A percentile compares a stretch with the other conserved stretches of the same genome.
These are phyloP conservation scores for baker's yeast (Saccharomyces cerevisiae) DNA, from an alignment of 805 yeast species.

Conservation along the genomic window DNA sequence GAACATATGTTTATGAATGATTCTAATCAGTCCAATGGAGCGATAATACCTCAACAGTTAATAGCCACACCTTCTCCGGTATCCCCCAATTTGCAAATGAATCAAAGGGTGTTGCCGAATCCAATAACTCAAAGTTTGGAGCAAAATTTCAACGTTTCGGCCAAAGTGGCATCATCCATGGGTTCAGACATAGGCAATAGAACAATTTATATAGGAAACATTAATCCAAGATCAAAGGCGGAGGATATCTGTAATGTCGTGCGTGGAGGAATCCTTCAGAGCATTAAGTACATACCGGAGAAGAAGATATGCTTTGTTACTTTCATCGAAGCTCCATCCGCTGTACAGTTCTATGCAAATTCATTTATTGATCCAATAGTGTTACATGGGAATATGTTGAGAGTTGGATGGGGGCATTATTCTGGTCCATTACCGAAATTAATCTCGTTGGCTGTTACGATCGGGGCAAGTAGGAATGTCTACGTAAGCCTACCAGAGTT, in stretches of 20 bases:
- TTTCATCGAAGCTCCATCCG: slow-evolving; percentile 55
- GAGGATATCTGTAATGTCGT: slow-evolving; percentile 72
- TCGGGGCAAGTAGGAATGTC: slow-evolving; percentile 71
- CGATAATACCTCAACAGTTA: not conserved
- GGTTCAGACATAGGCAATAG: slow-evolving; percentile 43
- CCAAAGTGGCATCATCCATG: slow-evolving; percentile 26
- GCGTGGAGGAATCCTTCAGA: slow-evolving; percentile 68
- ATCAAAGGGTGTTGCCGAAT: not conserved
- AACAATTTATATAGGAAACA: slow-evolving; percentile 60
- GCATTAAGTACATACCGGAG: slow-evolving; percentile 42
- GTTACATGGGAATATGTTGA: slow-evolving; percentile 53
- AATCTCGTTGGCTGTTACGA: slow-evolving; percentile 54
- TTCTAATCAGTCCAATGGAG: not conserved
- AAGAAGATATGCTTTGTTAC: slow-evolving; percentile 61
- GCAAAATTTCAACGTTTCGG: slow-evolving; percentile 21
- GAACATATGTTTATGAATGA: not conserved
- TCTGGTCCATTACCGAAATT: slow-evolving; percentile 53
- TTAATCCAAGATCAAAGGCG: slow-evolving; percentile 53
- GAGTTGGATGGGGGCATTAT: slow-evolving; percentile 65
- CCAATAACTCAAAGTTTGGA: slow-evolving; percentile 27
- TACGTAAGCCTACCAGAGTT: slow-evolving; percentile 53
- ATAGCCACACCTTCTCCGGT: not conserved
- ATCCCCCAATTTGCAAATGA: not conserved
- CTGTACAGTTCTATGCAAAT: slow-evolving; percentile 57
- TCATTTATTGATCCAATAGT: slow-evolving; percentile 51